phyloP scores from a whole-genome alignment of 2,329 filamentous ascomycete species.

The Talaromyces piceae region DNA sequence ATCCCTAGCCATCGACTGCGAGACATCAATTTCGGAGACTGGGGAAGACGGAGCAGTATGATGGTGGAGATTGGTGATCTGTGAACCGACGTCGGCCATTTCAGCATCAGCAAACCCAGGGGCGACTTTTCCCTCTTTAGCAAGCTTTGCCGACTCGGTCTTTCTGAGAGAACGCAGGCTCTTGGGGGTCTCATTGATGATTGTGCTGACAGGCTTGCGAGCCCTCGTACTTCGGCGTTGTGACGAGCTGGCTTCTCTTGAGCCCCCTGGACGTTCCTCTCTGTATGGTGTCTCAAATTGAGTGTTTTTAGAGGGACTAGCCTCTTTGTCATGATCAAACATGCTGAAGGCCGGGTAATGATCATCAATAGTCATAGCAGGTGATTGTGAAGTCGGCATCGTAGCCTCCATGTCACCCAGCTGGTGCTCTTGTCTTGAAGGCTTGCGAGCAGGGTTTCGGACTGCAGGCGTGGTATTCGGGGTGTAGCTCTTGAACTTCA shows the following conservation, averaged over 20 bases:
- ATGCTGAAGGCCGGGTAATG: neutral
- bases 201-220: constrained; percentile 6
- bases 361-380: constrained; percentile 5
- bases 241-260: constrained; percentile 1
- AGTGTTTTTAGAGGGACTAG: neutral
- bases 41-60: neutral
- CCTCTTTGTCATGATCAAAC: constrained; percentile 4
- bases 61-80: neutral
- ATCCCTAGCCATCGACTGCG: neutral
- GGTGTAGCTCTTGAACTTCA: constrained; percentile 11
- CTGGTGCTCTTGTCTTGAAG: constrained; percentile 4
- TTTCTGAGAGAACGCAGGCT: constrained; percentile 1
- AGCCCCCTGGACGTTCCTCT: neutral
- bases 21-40: neutral
- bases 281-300: constrained; percentile 6
- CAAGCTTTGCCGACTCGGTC: neutral
- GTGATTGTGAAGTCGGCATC: constrained; percentile 2
- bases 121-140: neutral
- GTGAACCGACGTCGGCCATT: neutral
- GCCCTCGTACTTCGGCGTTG: constrained; percentile 11
- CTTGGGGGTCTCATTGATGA: constrained; percentile 3
- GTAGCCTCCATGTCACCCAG: constrained; percentile 1
- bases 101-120: neutral
- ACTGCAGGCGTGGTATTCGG: constrained; percentile 6
- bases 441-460: constrained; percentile 3